Base-by-base conservation (phyloP, 179 eudicot species). In the Dionaea muscipula region DNA sequence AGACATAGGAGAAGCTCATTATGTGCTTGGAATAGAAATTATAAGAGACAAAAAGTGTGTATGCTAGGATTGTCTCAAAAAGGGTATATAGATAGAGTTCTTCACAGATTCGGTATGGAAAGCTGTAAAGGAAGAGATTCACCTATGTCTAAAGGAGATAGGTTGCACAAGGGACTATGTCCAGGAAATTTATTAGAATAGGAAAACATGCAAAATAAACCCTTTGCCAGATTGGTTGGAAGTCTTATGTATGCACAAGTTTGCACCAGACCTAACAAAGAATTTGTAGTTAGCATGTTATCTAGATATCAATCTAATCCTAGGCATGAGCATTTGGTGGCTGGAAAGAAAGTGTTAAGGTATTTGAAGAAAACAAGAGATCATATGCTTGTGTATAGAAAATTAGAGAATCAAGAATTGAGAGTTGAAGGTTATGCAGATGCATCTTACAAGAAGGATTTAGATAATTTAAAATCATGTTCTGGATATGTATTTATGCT, bases 51-150 rank as follows among this genome's bases (percentile, higher is more conserved):
- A 4, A 38, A 18, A 24, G 3, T 8, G 3, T 7, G 12, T 6
- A 35, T 14, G 18, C 16, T 54, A 11, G 45, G 57, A 37, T 54
- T 3, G 9, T 54, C 57, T 37, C 45, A 52, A 52, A 28, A 33
- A 21, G 40, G 0, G 6, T 52, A 52, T 31, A 28, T 52, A 17
- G 17, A 52, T 35, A 36, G 20, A 54, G n/a, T 54, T 16, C 26
- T 54, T 7, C 4, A 54, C 14, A 18, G 27, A 33, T 35, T 36
- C 19, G 21, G n/a, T 7, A 54, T 33, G 45, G 6, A 21, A 7
- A 20, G 35, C 20, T 54, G 45, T n/a, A 2, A 44, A 54, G 2
- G 0, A 4, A 21, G 16, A 15, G 7, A 14, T 10, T n/a, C 45
- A 17, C 57, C 45, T 3, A 35, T 54, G 3, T 5, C 4, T 1